Evolutionary conservation across 2,329 filamentous ascomycete species (phyloP).

Genomic region (Penicillium oxalicum): DNA sequence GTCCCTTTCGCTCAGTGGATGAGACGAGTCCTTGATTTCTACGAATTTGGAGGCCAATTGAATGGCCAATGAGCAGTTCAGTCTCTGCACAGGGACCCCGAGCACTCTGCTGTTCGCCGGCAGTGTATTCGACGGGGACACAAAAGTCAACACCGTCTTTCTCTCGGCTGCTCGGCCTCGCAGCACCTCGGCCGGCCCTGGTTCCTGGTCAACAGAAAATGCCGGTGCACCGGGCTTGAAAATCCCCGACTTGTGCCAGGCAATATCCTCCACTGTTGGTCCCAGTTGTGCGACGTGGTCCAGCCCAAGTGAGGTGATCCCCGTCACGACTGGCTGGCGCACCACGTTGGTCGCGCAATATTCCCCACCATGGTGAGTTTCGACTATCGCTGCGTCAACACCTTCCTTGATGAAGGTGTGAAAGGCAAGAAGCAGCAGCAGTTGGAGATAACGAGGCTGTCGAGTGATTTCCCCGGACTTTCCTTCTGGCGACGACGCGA

Average conservation of each 20-base stretch:
- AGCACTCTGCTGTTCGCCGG: background rate
- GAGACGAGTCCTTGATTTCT: background rate
- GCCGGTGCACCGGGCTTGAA: slow-evolving; percentile 56
- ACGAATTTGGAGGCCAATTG: background rate
- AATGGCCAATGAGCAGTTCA: background rate
- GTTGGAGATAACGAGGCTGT: slow-evolving; percentile 43
- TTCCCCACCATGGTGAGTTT: slow-evolving; percentile 63
- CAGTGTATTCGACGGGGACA: background rate
- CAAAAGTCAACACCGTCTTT: background rate
- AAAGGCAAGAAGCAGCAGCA: slow-evolving; percentile 54
- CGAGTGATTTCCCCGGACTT: background rate
- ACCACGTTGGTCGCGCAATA: slow-evolving; percentile 64
- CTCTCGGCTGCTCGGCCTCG: background rate
- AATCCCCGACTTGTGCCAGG: slow-evolving; percentile 69
- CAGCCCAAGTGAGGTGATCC: slow-evolving; percentile 37
- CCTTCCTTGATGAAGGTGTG: slow-evolving; percentile 60
- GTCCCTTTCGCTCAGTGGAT: background rate
- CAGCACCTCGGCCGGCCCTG: slow-evolving; percentile 9
- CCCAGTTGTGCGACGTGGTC: slow-evolving; percentile 43
- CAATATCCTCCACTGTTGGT: slow-evolving; percentile 57
- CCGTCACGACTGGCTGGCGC: slow-evolving; percentile 50
- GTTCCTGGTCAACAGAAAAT: slow-evolving; percentile 52
- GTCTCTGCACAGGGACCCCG: background rate
- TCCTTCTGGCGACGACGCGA: background rate
- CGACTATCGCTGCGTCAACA: slow-evolving; percentile 57